Evolutionary conservation across 257 asterid genomes (phyloP), one percentile per base, ranked within the genome.

Genomic region (Gentiana dahurica): DNA sequence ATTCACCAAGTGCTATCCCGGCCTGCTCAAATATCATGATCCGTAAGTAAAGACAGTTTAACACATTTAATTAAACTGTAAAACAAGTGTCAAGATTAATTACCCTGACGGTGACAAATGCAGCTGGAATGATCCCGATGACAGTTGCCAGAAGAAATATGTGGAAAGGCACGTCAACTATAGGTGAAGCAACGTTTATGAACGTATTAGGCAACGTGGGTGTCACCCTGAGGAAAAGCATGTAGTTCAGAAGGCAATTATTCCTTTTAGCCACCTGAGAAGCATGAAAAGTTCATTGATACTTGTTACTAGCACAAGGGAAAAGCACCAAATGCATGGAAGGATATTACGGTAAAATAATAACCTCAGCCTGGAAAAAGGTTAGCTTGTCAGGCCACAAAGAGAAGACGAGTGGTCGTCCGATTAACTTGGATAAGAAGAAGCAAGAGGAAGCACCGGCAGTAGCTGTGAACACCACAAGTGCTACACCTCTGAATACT

Each of bases 401-500:
- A 12, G 89, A 90, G 75, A 84, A 80, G 64, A 82, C 82, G 33
- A 90, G 86, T 4, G 98, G 98, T 41, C 98, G 79, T n/a, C 98
- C 98, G 37, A 90, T 81, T 46, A 84, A 54, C 76, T 80, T 90
- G 65, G 98, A 90, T 8, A 90, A 65, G 75, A 87, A 90, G 65
- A 72, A 90, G 83, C 96, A 90, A 12, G 94, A 90, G 33, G 98
- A 90, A 66, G 98, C 98, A 57, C 98, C 98, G 1, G 95, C 84
- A 36, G 98, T 82, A 53, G 98, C 98, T 32, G 89, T 73, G 73
- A 82, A 90, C 54, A 90, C 95, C 34, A 87, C 98, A 34, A 90
- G 88, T 62, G 94, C 85, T 36, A 90, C 89, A 49, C 98, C 98
- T 73, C 75, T 90, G 73, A 76, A 68, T 59, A 87, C 86, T 61